phyloP scores from a whole-genome alignment of 192 early-diverging fungal species.

The Diversispora epigaea region DNA sequence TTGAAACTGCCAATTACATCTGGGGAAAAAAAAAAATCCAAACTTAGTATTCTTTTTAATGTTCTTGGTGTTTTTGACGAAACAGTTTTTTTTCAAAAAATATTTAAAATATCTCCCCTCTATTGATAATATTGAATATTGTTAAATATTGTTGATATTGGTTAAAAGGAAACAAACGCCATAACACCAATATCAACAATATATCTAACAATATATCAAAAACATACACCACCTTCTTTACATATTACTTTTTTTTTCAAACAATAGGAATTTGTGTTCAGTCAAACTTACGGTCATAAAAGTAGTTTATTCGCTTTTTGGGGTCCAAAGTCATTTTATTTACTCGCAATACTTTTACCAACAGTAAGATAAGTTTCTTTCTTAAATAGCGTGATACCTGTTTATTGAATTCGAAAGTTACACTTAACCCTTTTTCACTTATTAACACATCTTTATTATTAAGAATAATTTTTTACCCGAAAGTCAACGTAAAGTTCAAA shows the following conservation, averaged over 20 bases:
- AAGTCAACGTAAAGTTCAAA: no score
- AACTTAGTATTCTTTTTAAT: not conserved
- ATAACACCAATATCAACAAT: no score
- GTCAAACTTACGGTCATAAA: constrained; percentile 51
- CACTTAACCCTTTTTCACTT: no score
- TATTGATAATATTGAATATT: not conserved
- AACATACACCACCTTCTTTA: no score
- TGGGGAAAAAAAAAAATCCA: not conserved
- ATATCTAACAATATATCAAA: no score
- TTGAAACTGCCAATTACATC: constrained; percentile 65
- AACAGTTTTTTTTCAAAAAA: not conserved
- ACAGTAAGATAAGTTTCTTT: not conserved
- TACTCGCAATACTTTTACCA: not conserved
- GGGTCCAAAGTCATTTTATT: constrained; percentile 48
- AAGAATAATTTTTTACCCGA: no score
- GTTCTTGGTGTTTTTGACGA: not conserved
- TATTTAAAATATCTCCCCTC: not conserved
- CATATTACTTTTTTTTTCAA: no score
- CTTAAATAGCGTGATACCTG: not conserved
- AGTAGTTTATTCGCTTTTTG: constrained; percentile 61
- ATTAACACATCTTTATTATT: no score
- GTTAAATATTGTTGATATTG: no score
- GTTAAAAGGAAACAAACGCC: no score
- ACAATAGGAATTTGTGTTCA: not conserved
- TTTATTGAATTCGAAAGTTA: no score